Conservation (phyloP, 805 yeast species). For the Candida ortonii region DNA sequence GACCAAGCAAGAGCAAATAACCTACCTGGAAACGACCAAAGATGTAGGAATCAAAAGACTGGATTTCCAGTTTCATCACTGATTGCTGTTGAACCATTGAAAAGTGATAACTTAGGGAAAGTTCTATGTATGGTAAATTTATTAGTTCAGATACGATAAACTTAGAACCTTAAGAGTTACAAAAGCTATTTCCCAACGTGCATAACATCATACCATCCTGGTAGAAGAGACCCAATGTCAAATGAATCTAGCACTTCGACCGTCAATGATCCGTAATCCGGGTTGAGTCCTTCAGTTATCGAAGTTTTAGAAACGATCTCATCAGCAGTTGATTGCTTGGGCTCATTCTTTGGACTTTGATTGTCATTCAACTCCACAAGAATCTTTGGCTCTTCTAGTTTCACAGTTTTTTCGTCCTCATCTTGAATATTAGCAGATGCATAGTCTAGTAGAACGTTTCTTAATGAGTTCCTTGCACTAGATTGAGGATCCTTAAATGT, state of each 20-base stretch:
- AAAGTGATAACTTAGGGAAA: no score
- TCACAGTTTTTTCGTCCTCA: slow-evolving; percentile 10
- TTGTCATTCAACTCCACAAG: no score
- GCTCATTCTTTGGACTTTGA: no score
- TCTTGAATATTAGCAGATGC: slow-evolving; percentile 16
- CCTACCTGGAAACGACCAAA: slow-evolving; percentile 42
- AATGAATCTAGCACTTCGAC: slow-evolving; percentile 9
- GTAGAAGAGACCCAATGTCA: slow-evolving; percentile 16
- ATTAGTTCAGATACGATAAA: no score
- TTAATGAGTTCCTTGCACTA: slow-evolving; percentile 5
- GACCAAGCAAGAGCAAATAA: slow-evolving; percentile 44
- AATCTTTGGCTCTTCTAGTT: slow-evolving; percentile 1
- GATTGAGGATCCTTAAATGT: slow-evolving; percentile 5
- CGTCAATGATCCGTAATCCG: slow-evolving; percentile 5
- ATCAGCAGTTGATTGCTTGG: no score
- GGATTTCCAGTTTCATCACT: slow-evolving; percentile 36
- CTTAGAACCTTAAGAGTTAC: no score
- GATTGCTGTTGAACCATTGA: no score
- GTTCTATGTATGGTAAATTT: no score
- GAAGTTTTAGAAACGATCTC: no score
- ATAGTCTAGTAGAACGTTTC: slow-evolving; percentile 12
- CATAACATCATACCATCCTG: slow-evolving; percentile 19
- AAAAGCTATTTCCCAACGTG: slow-evolving; percentile 11
- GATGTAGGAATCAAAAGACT: slow-evolving; percentile 57
- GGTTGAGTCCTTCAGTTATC: not conserved